These are phyloP conservation scores for Torulaspora globosa DNA, from an alignment of 1,139 yeast species.

Conservation along the genomic window DNA sequence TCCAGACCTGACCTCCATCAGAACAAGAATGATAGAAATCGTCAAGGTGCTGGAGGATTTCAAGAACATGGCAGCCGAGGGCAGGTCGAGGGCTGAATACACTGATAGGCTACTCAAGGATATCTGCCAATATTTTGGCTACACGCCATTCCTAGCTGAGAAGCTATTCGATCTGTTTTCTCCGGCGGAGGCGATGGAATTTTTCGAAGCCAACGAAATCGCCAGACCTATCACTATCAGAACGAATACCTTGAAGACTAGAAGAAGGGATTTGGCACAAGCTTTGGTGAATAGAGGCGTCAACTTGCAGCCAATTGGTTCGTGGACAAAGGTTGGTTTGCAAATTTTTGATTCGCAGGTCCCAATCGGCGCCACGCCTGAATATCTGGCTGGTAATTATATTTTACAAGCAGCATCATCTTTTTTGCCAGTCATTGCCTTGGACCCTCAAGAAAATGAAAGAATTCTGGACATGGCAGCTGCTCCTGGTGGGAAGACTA, in stretches of 20 bases:
- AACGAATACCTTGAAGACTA: conserved; percentile 89
- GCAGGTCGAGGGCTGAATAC: conserved; percentile 79
- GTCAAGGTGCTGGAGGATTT: conserved; percentile 95
- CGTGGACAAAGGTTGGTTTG: conserved; percentile 97
- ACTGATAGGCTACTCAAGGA: conserved; percentile 72
- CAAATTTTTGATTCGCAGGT: conserved; percentile 97
- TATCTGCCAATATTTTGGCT: conserved; percentile 93
- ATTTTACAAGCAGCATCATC: conserved; percentile 98
- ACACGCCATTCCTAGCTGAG: conserved; percentile 89
- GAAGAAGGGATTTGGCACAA: conserved; percentile 95
- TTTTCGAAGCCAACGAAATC: conserved; percentile 96
- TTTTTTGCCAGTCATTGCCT: conserved; percentile 94
- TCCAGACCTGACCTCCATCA: conserved; percentile 71
- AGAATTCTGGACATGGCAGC: conserved; percentile 98
- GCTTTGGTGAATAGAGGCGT: conserved; percentile 94
- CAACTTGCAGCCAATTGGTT: conserved; percentile 91
- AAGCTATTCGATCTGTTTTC: conserved; percentile 85
- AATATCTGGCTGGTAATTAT: conserved; percentile 95
- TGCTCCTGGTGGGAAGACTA: conserved; percentile 99
- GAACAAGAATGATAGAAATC: conserved; percentile 93
- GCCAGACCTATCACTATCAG: conserved; percentile 95
- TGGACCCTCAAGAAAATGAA: conserved; percentile 94
- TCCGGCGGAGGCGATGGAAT: conserved; percentile 95
- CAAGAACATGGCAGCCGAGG: conserved; percentile 78
- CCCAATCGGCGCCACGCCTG: conserved; percentile 99